A percentile compares a stretch with the other conserved stretches of the same genome.
Conservation (phyloP, 108 stramenopile genomes). For the Nitzschia sp. region DNA sequence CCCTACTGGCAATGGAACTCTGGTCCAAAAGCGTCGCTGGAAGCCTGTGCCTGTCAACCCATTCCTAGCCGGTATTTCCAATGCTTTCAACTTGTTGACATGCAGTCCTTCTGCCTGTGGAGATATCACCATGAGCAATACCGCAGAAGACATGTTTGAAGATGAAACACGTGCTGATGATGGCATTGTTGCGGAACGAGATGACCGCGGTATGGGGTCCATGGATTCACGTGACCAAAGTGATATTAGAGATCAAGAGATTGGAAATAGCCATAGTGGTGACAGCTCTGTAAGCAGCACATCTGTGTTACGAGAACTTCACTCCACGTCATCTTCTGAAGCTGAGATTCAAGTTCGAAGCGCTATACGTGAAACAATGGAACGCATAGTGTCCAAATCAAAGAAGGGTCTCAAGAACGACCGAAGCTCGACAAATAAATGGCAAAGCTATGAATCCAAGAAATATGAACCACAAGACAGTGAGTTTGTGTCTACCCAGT, state of each 20-base stretch:
- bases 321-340: conserved; percentile 10
- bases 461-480: background rate
- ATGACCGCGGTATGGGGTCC: conserved; percentile 2
- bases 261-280: background rate
- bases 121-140: background rate
- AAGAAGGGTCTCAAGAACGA: conserved; percentile 6
- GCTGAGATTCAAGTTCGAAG: conserved; percentile 29
- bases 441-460: conserved; percentile 18
- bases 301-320: conserved; percentile 9
- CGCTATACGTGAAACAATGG: conserved; percentile 38
- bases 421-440: background rate
- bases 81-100: conserved; percentile 9
- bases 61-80: too few species aligned
- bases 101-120: background rate
- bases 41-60: too few species aligned
- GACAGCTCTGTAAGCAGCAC: conserved; percentile 6
- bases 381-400: conserved; percentile 21
- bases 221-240: conserved; percentile 12
- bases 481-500: background rate
- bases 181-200: background rate
- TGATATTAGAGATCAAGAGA: conserved; percentile 1
- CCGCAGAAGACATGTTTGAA: too few species aligned
- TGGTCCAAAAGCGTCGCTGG: too few species aligned
- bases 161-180: conserved; percentile 3
- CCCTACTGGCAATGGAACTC: too few species aligned